Evolutionary conservation across 148 eudicot genomes (phyloP).

Genomic region (Polygonum aviculare): DNA sequence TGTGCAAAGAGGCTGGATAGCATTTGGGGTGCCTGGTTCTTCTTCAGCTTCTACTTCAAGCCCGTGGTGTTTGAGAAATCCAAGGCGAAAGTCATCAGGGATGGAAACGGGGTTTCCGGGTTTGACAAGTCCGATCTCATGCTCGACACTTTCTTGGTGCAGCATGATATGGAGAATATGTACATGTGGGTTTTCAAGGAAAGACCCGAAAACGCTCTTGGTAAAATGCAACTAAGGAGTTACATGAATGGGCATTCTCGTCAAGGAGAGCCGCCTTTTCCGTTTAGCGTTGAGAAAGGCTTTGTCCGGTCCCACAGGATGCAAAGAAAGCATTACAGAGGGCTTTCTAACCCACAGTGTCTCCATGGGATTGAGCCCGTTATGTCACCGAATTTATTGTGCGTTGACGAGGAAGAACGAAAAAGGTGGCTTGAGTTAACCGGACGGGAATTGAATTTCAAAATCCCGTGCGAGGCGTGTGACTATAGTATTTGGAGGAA

Average conservation of each 20-base stretch:
- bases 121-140: constrained; percentile 57
- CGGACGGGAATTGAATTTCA: constrained; percentile 38
- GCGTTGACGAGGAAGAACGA: constrained; percentile 38
- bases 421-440: constrained; percentile 58
- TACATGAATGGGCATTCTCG: constrained; percentile 68
- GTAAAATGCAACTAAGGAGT: constrained; percentile 62
- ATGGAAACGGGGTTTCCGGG: constrained; percentile 43
- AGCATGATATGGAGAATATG: constrained; percentile 48
- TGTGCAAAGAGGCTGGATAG: constrained; percentile 65
- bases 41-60: constrained; percentile 63
- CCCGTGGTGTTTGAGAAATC: constrained; percentile 54
- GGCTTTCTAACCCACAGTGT: constrained; percentile 60
- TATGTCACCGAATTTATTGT: constrained; percentile 31
- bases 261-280: constrained; percentile 53
- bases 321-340: constrained; percentile 61
- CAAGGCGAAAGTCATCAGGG: constrained; percentile 37
- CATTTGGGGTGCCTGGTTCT: constrained; percentile 80
- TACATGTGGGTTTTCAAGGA: constrained; percentile 53
- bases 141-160: constrained; percentile 63
- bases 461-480: constrained; percentile 40
- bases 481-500: constrained; percentile 57
- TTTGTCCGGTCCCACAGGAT: constrained; percentile 59
- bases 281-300: constrained; percentile 52
- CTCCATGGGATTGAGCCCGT: constrained; percentile 57
- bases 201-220: constrained; percentile 42